Evolutionary conservation across 208 protist genomes (phyloP).

Genomic region (Endotrypanum monterogeii): DNA sequence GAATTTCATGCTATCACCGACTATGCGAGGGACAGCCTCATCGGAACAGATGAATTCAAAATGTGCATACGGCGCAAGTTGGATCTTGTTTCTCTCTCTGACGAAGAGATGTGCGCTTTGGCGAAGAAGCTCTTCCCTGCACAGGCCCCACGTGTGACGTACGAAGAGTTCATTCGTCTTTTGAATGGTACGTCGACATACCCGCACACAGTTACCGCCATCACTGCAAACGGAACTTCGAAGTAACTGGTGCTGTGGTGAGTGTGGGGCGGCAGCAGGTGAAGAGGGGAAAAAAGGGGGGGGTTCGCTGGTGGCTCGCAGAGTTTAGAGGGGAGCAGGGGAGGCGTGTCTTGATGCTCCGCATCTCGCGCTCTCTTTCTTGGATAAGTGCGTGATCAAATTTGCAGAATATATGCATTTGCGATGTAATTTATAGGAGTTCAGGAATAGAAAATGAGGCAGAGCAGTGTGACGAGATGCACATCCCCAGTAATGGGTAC

Average conservation of each 20-base stretch:
- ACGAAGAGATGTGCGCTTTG: constrained; percentile 76
- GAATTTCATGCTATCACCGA: constrained; percentile 89
- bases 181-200: constrained; percentile 90
- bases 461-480: not conserved
- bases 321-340: too few species aligned
- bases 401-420: not conserved
- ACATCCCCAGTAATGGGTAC: not conserved
- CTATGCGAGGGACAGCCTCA: constrained; percentile 81
- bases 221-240: constrained; percentile 47
- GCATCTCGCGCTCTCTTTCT: too few species aligned
- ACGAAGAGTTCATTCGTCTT: constrained; percentile 84
- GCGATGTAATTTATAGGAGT: constrained; percentile 5
- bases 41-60: constrained; percentile 88
- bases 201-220: constrained; percentile 66
- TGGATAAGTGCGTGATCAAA: not conserved
- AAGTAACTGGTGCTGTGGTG: constrained; percentile 23
- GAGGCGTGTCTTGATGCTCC: too few species aligned
- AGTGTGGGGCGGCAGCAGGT: not conserved
- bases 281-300: not conserved
- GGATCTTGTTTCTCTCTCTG: constrained; percentile 55
- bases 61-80: constrained; percentile 79
- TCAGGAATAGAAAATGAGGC: not conserved
- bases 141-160: constrained; percentile 59
- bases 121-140: constrained; percentile 73
- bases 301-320: too few species aligned